Evolutionary conservation across 768 basidiomycete genomes (phyloP).

Genomic region (Russula dissimulans): DNA sequence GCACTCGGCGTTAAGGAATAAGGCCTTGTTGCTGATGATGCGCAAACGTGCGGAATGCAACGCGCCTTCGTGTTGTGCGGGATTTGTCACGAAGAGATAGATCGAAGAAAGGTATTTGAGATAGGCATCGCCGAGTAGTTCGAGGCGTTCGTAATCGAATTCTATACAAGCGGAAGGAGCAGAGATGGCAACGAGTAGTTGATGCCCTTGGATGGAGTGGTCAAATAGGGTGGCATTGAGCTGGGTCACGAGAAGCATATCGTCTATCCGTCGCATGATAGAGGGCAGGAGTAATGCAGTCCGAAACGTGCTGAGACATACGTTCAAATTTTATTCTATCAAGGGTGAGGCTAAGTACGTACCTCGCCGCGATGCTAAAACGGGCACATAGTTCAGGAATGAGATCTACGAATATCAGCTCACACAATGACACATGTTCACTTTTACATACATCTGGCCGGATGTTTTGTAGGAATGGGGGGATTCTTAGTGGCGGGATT

Average conservation of each 20-base stretch:
- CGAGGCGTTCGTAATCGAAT: conserved; percentile 75
- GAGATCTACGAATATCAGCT: conserved; percentile 10
- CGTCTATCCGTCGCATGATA: conserved; percentile 61
- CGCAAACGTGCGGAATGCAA: conserved; percentile 58
- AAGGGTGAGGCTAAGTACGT: conserved; percentile 7
- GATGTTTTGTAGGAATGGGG: conserved; percentile 30
- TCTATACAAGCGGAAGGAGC: conserved; percentile 62
- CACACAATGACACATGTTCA: background rate
- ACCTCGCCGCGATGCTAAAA: conserved; percentile 69
- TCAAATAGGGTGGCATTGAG: conserved; percentile 62
- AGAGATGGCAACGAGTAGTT: conserved; percentile 58
- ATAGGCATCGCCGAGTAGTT: conserved; percentile 78
- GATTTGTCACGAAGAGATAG: conserved; percentile 64
- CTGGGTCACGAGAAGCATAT: conserved; percentile 67
- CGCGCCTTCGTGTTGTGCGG: conserved; percentile 53
- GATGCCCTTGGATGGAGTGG: conserved; percentile 48
- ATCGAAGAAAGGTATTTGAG: conserved; percentile 71
- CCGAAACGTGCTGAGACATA: conserved; percentile 45
- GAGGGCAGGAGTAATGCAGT: conserved; percentile 68
- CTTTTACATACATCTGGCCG: conserved; percentile 49
- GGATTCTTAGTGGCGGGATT: conserved; percentile 42
- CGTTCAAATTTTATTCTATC: background rate
- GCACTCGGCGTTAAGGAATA: conserved; percentile 46
- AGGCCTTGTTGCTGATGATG: conserved; percentile 65
- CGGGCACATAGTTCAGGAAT: conserved; percentile 68